Base-by-base conservation (phyloP, 768 basidiomycete genomes). In the Leccinellum albellum region DNA sequence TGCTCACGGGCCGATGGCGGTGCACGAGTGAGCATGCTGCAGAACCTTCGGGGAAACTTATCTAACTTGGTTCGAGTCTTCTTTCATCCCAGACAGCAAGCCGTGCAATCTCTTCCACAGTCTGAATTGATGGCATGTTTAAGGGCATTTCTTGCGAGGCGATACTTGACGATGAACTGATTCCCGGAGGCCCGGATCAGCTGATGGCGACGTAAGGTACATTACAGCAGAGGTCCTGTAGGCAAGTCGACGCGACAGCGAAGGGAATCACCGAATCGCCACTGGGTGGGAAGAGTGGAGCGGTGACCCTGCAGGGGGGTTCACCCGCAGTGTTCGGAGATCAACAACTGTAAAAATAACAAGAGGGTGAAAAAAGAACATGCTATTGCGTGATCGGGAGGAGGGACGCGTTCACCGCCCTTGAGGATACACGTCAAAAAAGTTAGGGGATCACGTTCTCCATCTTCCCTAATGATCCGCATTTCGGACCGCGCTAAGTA, bases 11-110 rank as follows among this genome's bases (percentile, higher is more conserved):
- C 71, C 70, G 24, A 70, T 4, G 35, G 64, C 55, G 3, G 53
- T 51, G 15, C 58, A 47, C 70, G 69, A 71, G 35, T 37, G 35
- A 37, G 35, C 17, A 37, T 5, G 67, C 71, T 24, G 59, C 65
- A 3, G 52, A 70, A 15, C 70, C 70, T 58, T 71, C 70, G 0
- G 70, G 68, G 32, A 71, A 72, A 37, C 15, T 59, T 60, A 21
- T 33, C 20, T 23, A 20, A 14, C 2, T 47, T 48, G 4, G 13
- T 10, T 15, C 2, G 47, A 5, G 12, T 17, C 35, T 50, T 53
- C 29, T 59, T 61, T 15, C 14, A n/a, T 57, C 37, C 13, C 51
- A 44, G 54, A 32, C 20, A 28, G 21, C 14, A 7, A 3, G 8
- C 1, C 42, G 23, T 26, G 51, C 40, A 20, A 33, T 31, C 32